A percentile compares a stretch with the other conserved stretches of the same genome.
phyloP scores from a whole-genome alignment of 148 eudicot species.

The Chenopodium formosanum region DNA sequence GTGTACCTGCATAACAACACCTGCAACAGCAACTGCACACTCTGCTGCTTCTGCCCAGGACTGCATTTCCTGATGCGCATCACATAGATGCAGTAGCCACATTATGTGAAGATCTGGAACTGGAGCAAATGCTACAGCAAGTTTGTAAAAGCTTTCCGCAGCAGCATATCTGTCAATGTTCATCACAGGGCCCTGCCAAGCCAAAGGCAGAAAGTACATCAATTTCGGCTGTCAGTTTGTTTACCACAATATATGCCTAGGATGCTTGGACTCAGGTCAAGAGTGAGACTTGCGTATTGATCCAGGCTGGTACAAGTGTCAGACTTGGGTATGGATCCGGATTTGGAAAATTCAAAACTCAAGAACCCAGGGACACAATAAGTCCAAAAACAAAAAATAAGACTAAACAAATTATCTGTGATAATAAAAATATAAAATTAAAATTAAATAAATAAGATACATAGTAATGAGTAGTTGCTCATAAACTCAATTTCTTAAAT shows the following conservation, averaged over 20 bases:
- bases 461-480: no score
- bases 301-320: no score
- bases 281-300: no score
- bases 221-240: neutral
- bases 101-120: slow-evolving; percentile 99
- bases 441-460: no score
- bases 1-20: slow-evolving; percentile 96
- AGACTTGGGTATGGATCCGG: no score
- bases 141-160: slow-evolving; percentile 94
- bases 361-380: no score
- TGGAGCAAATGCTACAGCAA: slow-evolving; percentile 95
- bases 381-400: no score
- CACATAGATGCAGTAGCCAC: slow-evolving; percentile 98
- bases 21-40: slow-evolving; percentile 99
- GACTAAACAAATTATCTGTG: no score
- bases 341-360: no score
- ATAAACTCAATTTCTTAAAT: no score
- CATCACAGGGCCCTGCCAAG: slow-evolving; percentile 78
- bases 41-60: slow-evolving; percentile 99
- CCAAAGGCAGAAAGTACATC: slow-evolving; percentile 25
- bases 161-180: slow-evolving; percentile 93
- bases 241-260: neutral
- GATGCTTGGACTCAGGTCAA: no score
- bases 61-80: slow-evolving; percentile 99
- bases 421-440: no score